Evolutionary conservation across 2,329 filamentous ascomycete species (phyloP), one percentile per base, ranked within the genome.

Genomic region (Dothistroma pini): DNA sequence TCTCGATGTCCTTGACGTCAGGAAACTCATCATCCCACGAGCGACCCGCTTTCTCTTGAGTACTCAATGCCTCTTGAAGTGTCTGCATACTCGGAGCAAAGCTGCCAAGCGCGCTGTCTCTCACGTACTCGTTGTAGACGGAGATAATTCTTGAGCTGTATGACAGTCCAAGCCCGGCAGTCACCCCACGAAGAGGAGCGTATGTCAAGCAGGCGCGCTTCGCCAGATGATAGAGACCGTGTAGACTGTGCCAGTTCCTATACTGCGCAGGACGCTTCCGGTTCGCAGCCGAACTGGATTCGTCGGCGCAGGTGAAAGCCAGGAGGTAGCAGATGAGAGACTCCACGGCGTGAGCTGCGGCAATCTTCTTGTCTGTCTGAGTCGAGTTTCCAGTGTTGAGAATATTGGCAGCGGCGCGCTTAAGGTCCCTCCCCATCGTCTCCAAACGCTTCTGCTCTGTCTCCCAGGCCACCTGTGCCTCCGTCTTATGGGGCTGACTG

Each of bases 301-400:
- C 66, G 50, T 75, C 73, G 16, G 63, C 61, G 58, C 68, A 71
- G 21, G 68, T 70, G 66, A 75, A 75, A 31, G 72, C 69, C 8
- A 75, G 64, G 29, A 75, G 61, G 59, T 70, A 75, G 59, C 66
- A 77, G 65, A 81, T 61, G 32, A 81, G 75, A 49, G 77, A 79
- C 62, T 81, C 79, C n/a, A 81, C 54, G 32, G 75, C 72, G 52
- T 75, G 77, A 35, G 78, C 72, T 5, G 79, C 79, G 58, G 69
- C 70, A 19, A 68, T 59, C 29, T 66, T 68, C 19, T 55, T 58
- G 31, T 56, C 29, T 6, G 52, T 52, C 34, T 61, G 58, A 41
- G 56, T 35, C n/a, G 57, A 41, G 31, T 63, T 41, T 8, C 35
- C 32, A 14, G 50, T 34, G 34, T 54, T 66, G 47, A 61, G 51